These are phyloP conservation scores for Phaffomyces thermotolerans DNA, from an alignment of 805 yeast genomes.

Conservation along the genomic window DNA sequence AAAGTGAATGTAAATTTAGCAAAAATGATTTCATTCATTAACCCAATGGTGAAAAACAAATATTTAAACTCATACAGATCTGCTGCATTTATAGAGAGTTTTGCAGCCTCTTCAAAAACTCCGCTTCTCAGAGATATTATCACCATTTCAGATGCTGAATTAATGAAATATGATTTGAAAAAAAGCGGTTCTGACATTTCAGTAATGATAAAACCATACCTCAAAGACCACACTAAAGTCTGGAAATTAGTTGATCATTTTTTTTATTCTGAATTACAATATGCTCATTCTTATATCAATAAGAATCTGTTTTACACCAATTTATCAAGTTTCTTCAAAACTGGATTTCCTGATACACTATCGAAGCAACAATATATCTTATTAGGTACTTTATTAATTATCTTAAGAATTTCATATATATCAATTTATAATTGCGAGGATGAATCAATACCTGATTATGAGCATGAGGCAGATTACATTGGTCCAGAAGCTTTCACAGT, in stretches of 20 bases:
- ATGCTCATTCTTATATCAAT: neutral
- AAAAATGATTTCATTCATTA: neutral
- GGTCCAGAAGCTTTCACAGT: conserved; percentile 4
- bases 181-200: neutral
- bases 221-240: neutral
- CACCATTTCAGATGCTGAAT: conserved; percentile 2
- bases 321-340: neutral
- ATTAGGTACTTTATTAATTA: conserved; percentile 1
- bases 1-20: neutral
- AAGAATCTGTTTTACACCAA: neutral
- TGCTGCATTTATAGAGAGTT: neutral
- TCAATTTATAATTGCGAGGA: conserved; percentile 3
- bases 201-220: neutral
- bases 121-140: neutral
- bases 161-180: conserved; percentile 1
- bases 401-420: conserved; percentile 3
- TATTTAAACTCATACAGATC: neutral
- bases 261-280: conserved; percentile 2
- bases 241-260: conserved; percentile 7
- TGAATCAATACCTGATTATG: too few species aligned
- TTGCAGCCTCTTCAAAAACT: neutral
- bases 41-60: neutral
- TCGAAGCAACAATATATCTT: neutral
- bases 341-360: neutral
- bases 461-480: neutral